Base-by-base conservation (phyloP, 306 rosid genomes). In the Prunus mongolica region DNA sequence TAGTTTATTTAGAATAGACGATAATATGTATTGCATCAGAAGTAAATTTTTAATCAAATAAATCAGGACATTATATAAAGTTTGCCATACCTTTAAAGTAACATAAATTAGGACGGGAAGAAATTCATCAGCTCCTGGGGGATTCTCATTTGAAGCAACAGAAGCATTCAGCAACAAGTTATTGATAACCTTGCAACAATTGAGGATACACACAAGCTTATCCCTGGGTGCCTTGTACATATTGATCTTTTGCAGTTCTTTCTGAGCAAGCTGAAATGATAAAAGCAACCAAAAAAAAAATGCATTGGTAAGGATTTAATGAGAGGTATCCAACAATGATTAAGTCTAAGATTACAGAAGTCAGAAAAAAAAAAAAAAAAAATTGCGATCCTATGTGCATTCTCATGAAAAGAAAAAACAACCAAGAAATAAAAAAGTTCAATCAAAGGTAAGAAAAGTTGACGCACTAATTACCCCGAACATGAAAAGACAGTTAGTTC, bases 201-300 rank as follows among this genome's bases (percentile, higher is more conserved):
- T 91, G 65, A 96, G 89, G 80, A 96, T 92, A 79, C 99, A 96
- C 25, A 89, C 84, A 82, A 96, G 94, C 86, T 96, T 96, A 85
- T 96, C 99, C 76, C 99, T 89, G 57, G 99, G 99, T 72, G 98
- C 98, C 90, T 93, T 96, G 89, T 86, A 86, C 97, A 93, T 92
- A 82, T 96, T 96, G 84, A 96, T 96, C 90, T 93, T 96, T 80
- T 91, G 96, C 75, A 93, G 82, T 69, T 93, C 99, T 85, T 96
- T 93, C 82, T 96, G 99, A 64, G 99, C 99, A 70, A 96, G 99
- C 99, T 96, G 89, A 84, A 86, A 71, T 14, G 60, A 73, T 69
- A 78, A 71, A 69, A 78, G 52, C 30, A 77, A 67, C 72, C n/a
- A n/a, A n/a, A 60, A 60, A 56, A 20, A 69, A 69, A 67, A 70